phyloP scores from a whole-genome alignment of 305 asterid species.

The Solanum hybrid region DNA sequence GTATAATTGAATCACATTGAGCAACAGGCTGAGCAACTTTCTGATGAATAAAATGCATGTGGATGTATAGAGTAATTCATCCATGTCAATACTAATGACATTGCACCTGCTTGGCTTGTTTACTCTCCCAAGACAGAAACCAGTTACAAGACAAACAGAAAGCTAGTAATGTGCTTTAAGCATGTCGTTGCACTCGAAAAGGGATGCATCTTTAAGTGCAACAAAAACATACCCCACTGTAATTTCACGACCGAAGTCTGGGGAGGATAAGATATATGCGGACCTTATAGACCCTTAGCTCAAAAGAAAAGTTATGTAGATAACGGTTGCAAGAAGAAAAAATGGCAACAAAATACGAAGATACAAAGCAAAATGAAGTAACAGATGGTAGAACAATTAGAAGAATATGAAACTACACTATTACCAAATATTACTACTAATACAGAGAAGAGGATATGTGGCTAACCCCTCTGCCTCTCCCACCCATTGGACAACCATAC shows the following conservation, averaged over 20 bases:
- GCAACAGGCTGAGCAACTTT: neutral
- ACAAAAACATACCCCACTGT: neutral
- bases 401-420: neutral
- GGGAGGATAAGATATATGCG: neutral
- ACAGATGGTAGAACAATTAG: neutral
- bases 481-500: neutral
- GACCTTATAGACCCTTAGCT: neutral
- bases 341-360: neutral
- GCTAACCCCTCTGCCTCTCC: neutral
- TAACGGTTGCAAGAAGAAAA: neutral
- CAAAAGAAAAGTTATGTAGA: neutral
- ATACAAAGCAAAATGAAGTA: neutral
- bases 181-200: neutral
- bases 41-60: neutral
- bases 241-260: neutral
- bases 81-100: neutral
- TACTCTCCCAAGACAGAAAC: neutral
- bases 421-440: neutral
- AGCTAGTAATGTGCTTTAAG: neutral
- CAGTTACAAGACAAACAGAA: neutral
- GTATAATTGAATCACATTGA: neutral
- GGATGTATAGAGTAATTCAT: neutral
- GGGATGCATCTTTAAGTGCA: neutral
- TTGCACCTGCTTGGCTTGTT: neutral
- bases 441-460: neutral